Base-by-base conservation (phyloP, 23 red algal species). In the Rhodosorus marinus region DNA sequence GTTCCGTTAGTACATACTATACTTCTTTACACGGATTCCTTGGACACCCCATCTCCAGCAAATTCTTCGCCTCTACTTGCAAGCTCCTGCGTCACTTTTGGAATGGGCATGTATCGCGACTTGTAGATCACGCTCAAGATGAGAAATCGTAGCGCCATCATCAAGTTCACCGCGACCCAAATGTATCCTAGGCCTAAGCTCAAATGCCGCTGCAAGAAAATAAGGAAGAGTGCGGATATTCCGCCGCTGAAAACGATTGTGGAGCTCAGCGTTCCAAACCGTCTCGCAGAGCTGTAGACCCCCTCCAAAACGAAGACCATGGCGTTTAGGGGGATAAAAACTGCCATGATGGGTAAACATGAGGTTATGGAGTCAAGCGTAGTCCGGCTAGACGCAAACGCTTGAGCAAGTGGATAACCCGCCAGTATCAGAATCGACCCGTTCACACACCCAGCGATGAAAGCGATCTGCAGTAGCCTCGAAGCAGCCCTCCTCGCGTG, bases 251-350 rank as follows among this genome's bases (percentile, higher is more conserved):
- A 83, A n/a, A n/a, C n/a, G 45, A 95, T 83, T 31, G 77, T 80
- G 8, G 34, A 59, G 4, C 78, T 66, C 22, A 84, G 62, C 26
- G 52, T 69, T 1, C 62, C 69, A 64, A 82, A 95, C 28, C 69
- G 33, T 31, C 71, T 51, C 19, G 61, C 78, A n/a, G 76, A 77
- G 15, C 72, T 81, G 31, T 71, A 72, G 17, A 83, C 72, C 6
- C 88, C 88, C 51, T 95, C 88, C 28, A 95, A 76, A 55, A 77
- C 73, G 55, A 77, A 92, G 3, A 79, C 73, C 0, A 95, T 55
- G 11, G 69, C 88, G 41, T 83, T 84, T 34, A 95, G 51, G 2
- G 88, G 88, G 55, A 72, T 60, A 33, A 95, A 45, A 11, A 83
- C 51, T 20, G 76, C 88, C 62, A 84, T 84, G 43, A 73, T 65